Conservation (phyloP, 345 rosid genomes). For the Kernera saxatilis region DNA sequence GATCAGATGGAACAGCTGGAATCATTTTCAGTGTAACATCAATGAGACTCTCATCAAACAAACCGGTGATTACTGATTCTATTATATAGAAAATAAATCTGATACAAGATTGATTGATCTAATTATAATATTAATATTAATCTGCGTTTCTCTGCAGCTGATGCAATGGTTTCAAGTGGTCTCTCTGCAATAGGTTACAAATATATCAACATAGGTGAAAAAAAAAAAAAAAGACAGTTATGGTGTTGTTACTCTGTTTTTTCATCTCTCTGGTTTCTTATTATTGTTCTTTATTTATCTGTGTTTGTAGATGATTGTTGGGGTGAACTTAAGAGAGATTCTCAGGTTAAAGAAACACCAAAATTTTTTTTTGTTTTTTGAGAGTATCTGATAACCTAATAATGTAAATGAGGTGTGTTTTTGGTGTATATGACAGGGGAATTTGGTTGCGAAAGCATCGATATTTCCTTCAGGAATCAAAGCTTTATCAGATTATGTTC, state of each 20-base stretch:
- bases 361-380: background rate
- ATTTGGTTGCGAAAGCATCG: constrained; percentile 48
- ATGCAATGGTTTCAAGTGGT: constrained; percentile 76
- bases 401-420: background rate
- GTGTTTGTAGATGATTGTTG: constrained; percentile 80
- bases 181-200: constrained; percentile 64
- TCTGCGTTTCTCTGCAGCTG: constrained; percentile 39
- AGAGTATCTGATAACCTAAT: background rate
- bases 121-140: background rate
- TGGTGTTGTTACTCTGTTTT: background rate
- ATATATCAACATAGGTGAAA: constrained; percentile 79
- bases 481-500: constrained; percentile 77
- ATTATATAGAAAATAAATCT: background rate
- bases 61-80: constrained; percentile 44
- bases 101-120: background rate
- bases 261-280: background rate
- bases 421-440: constrained; percentile 47
- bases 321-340: constrained; percentile 78
- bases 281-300: background rate
- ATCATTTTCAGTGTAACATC: constrained; percentile 71
- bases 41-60: constrained; percentile 63
- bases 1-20: constrained; percentile 96
- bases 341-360: constrained; percentile 35
- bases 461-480: constrained; percentile 93
- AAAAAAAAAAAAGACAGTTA: background rate